Percentiles rank a stretch among this genome's conserved stretches.
These are phyloP conservation scores for Plasmodium knowlesi DNA, from an alignment of 169 alveolate species.

Conservation along the genomic window DNA sequence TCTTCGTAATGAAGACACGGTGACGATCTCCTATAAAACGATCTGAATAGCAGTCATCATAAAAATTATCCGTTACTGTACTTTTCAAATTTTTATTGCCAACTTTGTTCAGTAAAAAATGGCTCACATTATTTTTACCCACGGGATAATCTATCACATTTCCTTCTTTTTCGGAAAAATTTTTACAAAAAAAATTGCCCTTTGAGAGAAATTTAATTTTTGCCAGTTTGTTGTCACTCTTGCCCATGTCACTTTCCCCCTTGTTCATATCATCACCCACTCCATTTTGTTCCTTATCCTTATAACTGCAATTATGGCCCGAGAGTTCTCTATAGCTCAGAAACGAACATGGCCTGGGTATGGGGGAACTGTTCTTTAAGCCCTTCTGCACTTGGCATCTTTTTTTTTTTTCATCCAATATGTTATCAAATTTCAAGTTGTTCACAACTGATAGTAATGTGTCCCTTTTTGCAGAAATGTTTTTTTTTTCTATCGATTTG, in stretches of 20 bases:
- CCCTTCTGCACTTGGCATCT: slow-evolving; percentile 12
- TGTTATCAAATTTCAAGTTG: slow-evolving; percentile 43
- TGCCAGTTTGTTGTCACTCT: background rate
- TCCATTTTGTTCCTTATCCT: background rate
- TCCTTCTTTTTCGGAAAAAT: background rate
- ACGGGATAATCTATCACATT: background rate
- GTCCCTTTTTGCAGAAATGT: slow-evolving; percentile 10
- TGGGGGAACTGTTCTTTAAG: background rate
- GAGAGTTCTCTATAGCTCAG: background rate
- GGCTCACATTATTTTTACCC: background rate
- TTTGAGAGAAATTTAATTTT: slow-evolving; percentile 1
- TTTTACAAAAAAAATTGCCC: background rate
- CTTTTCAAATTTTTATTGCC: background rate
- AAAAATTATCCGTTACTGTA: background rate
- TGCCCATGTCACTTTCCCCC: background rate
- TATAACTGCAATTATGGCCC: background rate
- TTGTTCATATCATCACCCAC: background rate
- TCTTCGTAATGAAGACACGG: background rate
- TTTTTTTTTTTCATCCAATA: slow-evolving; percentile 42
- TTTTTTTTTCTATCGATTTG: slow-evolving; percentile 13
- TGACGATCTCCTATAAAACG: background rate
- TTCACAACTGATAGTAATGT: slow-evolving; percentile 18
- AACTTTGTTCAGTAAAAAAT: background rate
- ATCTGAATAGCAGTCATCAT: background rate
- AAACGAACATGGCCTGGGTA: background rate